Conservation (phyloP, 179 eudicot species). For the Sideroxylon spinosum region DNA sequence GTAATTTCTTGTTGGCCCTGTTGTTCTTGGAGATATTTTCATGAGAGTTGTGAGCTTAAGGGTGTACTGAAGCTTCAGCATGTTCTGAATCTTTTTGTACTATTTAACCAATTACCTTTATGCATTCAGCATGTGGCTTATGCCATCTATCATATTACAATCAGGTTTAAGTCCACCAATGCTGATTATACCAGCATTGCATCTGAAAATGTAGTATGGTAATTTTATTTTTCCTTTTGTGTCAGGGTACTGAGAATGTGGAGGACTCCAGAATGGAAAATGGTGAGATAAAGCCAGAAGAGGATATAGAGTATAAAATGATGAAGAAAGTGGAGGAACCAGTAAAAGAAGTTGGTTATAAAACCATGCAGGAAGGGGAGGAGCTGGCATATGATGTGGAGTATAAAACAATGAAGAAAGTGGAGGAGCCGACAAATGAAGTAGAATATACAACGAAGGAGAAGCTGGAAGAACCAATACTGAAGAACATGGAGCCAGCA, state of each 20-base stretch:
- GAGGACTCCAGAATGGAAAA: conserved; percentile 22
- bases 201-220: neutral
- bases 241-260: conserved; percentile 37
- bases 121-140: conserved; percentile 1
- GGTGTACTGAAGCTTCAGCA: neutral
- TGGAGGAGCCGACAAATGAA: conserved; percentile 23
- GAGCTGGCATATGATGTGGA: conserved; percentile 42
- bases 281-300: conserved; percentile 21
- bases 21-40: neutral
- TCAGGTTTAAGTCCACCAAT: neutral
- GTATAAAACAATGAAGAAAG: conserved; percentile 23
- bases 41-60: neutral
- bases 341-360: conserved; percentile 15
- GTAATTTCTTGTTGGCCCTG: neutral
- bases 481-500: conserved; percentile 11
- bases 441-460: conserved; percentile 19
- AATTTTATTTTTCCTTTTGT: neutral
- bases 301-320: conserved; percentile 21
- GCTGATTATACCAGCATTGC: neutral
- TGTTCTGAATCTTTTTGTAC: neutral
- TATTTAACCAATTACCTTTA: neutral
- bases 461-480: conserved; percentile 7
- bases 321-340: conserved; percentile 21
- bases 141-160: neutral
- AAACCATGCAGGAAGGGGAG: conserved; percentile 22